phyloP scores from a whole-genome alignment of 768 basidiomycete species.

The Lentinula sp. region DNA sequence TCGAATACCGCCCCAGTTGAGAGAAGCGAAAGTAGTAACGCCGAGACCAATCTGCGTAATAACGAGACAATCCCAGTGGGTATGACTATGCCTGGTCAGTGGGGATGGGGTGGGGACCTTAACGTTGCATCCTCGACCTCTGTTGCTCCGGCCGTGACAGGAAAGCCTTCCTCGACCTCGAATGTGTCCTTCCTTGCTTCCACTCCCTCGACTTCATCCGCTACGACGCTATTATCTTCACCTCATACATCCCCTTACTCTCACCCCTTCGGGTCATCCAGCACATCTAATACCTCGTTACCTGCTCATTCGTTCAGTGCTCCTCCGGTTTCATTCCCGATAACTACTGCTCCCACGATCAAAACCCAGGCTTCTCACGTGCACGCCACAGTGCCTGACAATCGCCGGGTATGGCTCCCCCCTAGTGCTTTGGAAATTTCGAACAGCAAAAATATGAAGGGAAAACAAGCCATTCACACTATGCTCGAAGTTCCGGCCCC shows the following conservation, averaged over 20 bases:
- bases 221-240: neutral
- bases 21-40: neutral
- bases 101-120: neutral
- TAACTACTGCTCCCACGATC: neutral
- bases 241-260: neutral
- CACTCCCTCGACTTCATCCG: neutral
- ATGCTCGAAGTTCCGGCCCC: neutral
- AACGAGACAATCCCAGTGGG: neutral
- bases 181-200: neutral
- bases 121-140: neutral
- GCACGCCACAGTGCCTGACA: neutral
- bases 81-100: neutral
- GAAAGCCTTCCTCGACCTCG: neutral
- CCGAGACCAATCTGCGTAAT: no score
- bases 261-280: neutral
- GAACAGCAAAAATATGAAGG: neutral
- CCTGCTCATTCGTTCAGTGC: neutral
- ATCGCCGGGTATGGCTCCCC: conserved; percentile 5
- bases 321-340: neutral
- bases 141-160: no score
- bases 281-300: neutral
- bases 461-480: neutral
- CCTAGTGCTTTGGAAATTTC: neutral
- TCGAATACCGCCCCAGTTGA: neutral
- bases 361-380: neutral